These are phyloP conservation scores for Metarhizium brunneum DNA, from an alignment of 2,329 filamentous ascomycete species.

Conservation along the genomic window DNA sequence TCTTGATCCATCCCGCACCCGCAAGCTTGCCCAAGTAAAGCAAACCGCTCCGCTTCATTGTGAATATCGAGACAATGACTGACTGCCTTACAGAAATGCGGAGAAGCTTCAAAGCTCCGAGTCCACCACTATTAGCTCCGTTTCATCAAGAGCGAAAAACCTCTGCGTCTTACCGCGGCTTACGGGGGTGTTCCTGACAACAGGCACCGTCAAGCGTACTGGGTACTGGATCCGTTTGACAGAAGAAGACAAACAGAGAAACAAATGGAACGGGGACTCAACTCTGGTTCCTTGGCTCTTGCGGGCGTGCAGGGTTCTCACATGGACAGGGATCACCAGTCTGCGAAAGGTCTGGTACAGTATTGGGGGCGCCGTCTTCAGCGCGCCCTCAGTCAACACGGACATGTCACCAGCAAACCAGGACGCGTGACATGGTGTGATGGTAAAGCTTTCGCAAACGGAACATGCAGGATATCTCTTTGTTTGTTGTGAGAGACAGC, in stretches of 20 bases:
- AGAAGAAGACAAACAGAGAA: not conserved
- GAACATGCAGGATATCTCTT: not conserved
- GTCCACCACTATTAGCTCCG: not conserved
- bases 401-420: not conserved
- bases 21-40: slow-evolving; percentile 2
- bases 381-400: not conserved
- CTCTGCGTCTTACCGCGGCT: not conserved
- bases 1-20: not conserved
- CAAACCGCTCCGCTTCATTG: not conserved
- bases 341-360: not conserved
- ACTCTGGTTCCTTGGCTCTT: not conserved
- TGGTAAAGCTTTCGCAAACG: not conserved
- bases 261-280: too few relatives aligned
- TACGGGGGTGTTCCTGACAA: not conserved
- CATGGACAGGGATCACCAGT: not conserved
- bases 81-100: not conserved
- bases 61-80: not conserved
- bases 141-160: not conserved
- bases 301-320: not conserved
- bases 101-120: not conserved
- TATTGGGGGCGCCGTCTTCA: not conserved
- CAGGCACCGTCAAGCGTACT: not conserved
- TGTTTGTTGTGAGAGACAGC: too few relatives aligned
- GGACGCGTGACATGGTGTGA: not conserved
- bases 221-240: not conserved